Percentiles rank a stretch among this genome's conserved stretches.
Conservation (phyloP, 148 eudicot species). For the Amaranthus hypochondriacus region DNA sequence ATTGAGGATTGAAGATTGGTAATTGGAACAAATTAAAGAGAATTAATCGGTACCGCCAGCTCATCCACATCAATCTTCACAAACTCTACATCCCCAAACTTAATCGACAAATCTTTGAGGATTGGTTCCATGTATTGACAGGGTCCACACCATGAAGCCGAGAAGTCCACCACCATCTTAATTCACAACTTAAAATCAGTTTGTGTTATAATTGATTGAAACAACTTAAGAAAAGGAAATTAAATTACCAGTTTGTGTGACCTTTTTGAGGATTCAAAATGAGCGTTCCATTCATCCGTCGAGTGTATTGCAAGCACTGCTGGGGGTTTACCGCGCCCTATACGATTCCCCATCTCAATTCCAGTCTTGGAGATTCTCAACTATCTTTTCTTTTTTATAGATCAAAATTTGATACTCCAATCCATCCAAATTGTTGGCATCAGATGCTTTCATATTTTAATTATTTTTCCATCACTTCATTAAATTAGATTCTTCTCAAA, state of each 20-base stretch:
- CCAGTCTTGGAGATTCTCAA: no score
- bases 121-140: slow-evolving; percentile 62
- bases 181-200: not conserved
- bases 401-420: not conserved
- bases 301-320: slow-evolving; percentile 21
- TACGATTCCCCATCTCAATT: slow-evolving; percentile 21
- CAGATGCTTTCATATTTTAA: slow-evolving; percentile 12
- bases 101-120: slow-evolving; percentile 51
- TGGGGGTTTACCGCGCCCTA: not conserved
- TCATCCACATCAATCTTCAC: slow-evolving; percentile 89
- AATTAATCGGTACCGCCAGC: slow-evolving; percentile 38
- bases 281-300: slow-evolving; percentile 24
- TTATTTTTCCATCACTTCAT: no score
- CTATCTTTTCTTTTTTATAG: not conserved
- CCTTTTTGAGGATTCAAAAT: slow-evolving; percentile 22
- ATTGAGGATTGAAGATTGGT: no score
- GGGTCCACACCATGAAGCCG: slow-evolving; percentile 90
- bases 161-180: slow-evolving; percentile 51
- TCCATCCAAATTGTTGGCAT: not conserved
- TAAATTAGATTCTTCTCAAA: no score
- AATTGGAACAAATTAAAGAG: no score
- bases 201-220: not conserved
- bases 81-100: slow-evolving; percentile 61
- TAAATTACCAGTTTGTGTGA: slow-evolving; percentile 52
- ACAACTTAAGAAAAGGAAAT: no score